These are phyloP conservation scores for Trichosanthes cucumerina DNA, from an alignment of 306 rosid genomes.

Conservation along the genomic window DNA sequence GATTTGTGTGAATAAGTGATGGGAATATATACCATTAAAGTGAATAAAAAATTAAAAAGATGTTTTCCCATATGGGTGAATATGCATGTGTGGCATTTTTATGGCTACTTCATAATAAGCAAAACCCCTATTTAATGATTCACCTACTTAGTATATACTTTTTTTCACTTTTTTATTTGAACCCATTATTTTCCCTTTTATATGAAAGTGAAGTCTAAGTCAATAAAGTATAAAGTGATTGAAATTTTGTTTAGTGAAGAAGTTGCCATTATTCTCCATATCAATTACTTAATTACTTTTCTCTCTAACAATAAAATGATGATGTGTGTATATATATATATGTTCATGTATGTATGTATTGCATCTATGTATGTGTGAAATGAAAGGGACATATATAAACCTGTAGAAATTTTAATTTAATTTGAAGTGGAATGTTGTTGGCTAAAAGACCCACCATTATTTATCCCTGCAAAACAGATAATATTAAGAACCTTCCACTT, in stretches of 20 bases:
- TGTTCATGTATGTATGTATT: not conserved
- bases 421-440: not conserved
- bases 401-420: not conserved
- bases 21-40: not conserved
- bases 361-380: not conserved
- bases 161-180: not conserved
- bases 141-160: conserved; percentile 8
- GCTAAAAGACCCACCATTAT: not conserved
- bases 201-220: conserved; percentile 9
- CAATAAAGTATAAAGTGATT: conserved; percentile 10
- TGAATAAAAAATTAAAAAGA: not conserved
- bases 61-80: not conserved
- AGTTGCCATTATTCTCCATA: not conserved
- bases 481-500: not conserved
- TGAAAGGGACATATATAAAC: not conserved
- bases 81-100: not conserved
- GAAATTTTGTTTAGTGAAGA: not conserved
- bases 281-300: not conserved
- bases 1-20: not conserved
- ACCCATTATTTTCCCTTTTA: not conserved
- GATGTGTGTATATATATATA: not conserved
- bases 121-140: not conserved
- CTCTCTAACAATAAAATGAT: not conserved
- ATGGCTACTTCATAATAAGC: not conserved
- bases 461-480: not conserved